Conservation (phyloP, 441 rosid genomes). For the Adansonia grandidieri region DNA sequence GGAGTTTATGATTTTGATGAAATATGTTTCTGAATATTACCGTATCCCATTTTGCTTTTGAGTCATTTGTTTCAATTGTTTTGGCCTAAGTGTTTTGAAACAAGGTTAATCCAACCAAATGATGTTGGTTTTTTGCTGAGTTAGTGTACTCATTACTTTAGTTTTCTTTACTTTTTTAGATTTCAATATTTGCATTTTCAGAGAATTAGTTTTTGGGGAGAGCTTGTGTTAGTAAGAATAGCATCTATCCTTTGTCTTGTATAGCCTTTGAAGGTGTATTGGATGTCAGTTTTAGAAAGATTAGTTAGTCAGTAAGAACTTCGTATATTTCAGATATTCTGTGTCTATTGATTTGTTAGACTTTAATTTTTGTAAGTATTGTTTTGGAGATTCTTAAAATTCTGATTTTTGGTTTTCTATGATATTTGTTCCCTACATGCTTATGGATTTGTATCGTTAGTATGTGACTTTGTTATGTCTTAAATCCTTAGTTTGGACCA, state of each 20-base stretch:
- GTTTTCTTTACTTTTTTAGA: neutral
- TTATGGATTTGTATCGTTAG: neutral
- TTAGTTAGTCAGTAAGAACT: neutral
- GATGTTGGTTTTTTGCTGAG: neutral
- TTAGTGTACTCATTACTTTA: neutral
- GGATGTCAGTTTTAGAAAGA: neutral
- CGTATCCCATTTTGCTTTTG: too few species aligned
- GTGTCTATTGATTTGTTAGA: neutral
- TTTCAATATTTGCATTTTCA: neutral
- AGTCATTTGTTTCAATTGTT: neutral
- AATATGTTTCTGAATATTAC: too few species aligned
- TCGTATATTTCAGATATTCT: neutral
- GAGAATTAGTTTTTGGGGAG: neutral
- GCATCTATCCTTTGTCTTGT: neutral
- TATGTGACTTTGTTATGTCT: neutral
- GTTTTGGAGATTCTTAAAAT: slow-evolving; percentile 6
- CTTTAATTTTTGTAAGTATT: neutral
- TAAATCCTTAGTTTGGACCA: neutral
- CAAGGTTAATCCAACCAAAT: slow-evolving; percentile 6
- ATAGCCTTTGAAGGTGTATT: neutral
- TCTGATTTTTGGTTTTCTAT: neutral
- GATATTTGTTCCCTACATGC: slow-evolving; percentile 7
- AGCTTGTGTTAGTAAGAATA: slow-evolving; percentile 1
- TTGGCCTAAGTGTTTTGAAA: neutral
- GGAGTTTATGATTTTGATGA: too few species aligned